phyloP scores from a whole-genome alignment of 2,329 filamentous ascomycete species.

The Plenodomus tracheiphilus region DNA sequence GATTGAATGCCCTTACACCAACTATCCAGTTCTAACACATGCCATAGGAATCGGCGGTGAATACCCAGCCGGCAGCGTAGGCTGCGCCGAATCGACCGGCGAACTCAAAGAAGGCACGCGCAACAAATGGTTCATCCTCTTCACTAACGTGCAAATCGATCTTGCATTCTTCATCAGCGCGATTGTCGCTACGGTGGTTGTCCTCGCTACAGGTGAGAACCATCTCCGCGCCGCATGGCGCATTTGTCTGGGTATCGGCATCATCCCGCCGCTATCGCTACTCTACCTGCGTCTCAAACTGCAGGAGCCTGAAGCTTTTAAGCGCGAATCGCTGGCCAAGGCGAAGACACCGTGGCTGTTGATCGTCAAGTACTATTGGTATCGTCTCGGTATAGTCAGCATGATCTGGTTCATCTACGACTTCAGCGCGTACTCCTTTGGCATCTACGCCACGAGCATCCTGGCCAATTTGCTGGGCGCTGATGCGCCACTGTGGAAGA shows the following conservation, averaged over 20 bases:
- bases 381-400: slow-evolving; percentile 56
- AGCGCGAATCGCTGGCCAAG: slow-evolving; percentile 54
- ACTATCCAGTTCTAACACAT: slow-evolving; percentile 6
- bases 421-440: slow-evolving; percentile 83
- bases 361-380: slow-evolving; percentile 59
- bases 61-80: slow-evolving; percentile 82
- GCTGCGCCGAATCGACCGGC: slow-evolving; percentile 79
- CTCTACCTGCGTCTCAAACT: slow-evolving; percentile 62
- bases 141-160: slow-evolving; percentile 88
- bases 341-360: slow-evolving; percentile 46
- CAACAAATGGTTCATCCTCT: slow-evolving; percentile 82
- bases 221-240: slow-evolving; percentile 81
- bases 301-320: slow-evolving; percentile 57
- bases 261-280: slow-evolving; percentile 55
- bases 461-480: slow-evolving; percentile 66
- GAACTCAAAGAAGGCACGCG: slow-evolving; percentile 78
- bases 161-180: slow-evolving; percentile 80
- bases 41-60: slow-evolving; percentile 70
- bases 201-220: slow-evolving; percentile 56
- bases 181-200: slow-evolving; percentile 71
- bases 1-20: not conserved
- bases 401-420: slow-evolving; percentile 61
- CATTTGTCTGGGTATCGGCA: slow-evolving; percentile 66
- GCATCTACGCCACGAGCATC: slow-evolving; percentile 81
- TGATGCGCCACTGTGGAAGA: slow-evolving; percentile 67